A percentile compares a stretch with the other conserved stretches of the same genome.
phyloP scores from a whole-genome alignment of 176 grass and related monocot genomes.

The Phyllostachys edulis region DNA sequence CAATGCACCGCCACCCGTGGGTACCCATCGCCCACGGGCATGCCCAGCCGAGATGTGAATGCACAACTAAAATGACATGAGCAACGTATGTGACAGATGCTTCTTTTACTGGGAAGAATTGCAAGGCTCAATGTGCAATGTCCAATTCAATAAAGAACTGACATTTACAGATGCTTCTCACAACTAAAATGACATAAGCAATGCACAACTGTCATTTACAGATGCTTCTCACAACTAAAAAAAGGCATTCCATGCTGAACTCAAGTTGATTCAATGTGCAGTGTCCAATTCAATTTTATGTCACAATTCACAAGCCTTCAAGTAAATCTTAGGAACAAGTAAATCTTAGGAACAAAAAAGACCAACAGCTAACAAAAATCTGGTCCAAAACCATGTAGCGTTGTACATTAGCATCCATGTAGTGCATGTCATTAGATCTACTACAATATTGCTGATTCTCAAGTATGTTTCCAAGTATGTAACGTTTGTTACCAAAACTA shows the following conservation, averaged over 20 bases:
- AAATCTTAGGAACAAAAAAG: background rate
- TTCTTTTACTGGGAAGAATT: background rate
- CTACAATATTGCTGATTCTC: too few species aligned
- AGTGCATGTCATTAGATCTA: too few species aligned
- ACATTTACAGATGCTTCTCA: too few species aligned
- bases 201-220: too few species aligned
- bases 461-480: too few species aligned
- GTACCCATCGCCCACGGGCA: too few species aligned
- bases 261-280: background rate
- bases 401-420: too few species aligned
- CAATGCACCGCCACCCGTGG: too few species aligned
- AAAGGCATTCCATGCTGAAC: background rate
- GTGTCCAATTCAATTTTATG: background rate
- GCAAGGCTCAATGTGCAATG: background rate
- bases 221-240: background rate
- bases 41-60: background rate
- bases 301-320: background rate
- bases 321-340: background rate
- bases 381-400: too few species aligned
- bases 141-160: too few species aligned
- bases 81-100: background rate
- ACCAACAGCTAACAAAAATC: background rate
- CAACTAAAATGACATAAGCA: too few species aligned
- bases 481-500: too few species aligned
- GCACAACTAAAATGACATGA: conserved; percentile 3